A percentile compares a stretch with the other conserved stretches of the same genome.
phyloP scores from a whole-genome alignment of 345 rosid genomes.

The Hypericum androsaemum region DNA sequence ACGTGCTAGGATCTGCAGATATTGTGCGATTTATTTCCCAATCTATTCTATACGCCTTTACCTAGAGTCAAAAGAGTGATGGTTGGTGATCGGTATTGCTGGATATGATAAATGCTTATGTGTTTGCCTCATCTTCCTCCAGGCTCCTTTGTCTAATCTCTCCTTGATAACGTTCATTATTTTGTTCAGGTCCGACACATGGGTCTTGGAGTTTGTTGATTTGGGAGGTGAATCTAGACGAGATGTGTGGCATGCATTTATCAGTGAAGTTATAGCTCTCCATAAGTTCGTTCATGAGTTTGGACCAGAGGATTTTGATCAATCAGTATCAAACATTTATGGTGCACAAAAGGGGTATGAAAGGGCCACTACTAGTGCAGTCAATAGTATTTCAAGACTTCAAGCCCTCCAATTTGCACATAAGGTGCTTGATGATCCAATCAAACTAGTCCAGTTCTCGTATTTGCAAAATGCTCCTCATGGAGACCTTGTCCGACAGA shows the following conservation, averaged over 20 bases:
- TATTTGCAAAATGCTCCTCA: conserved; percentile 66
- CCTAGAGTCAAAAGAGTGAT: no score
- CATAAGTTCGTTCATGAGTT: conserved; percentile 67
- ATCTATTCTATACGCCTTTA: no score
- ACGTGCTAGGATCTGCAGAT: no score
- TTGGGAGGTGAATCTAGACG: conserved; percentile 91
- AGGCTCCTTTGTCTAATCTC: not conserved
- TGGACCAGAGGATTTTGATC: conserved; percentile 63
- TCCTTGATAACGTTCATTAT: conserved; percentile 3
- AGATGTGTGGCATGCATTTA: conserved; percentile 87
- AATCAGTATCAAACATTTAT: conserved; percentile 48
- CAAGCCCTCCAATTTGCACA: conserved; percentile 80
- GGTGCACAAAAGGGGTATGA: conserved; percentile 80
- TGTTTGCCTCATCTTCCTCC: no score
- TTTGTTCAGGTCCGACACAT: conserved; percentile 48
- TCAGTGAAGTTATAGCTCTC: conserved; percentile 65
- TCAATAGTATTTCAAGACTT: conserved; percentile 71
- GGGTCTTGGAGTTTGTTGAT: conserved; percentile 95
- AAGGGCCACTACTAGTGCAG: conserved; percentile 54
- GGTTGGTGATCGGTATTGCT: no score
- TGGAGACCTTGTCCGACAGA: conserved; percentile 69
- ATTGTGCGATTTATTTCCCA: no score
- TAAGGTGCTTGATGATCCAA: conserved; percentile 77
- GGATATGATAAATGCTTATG: no score
- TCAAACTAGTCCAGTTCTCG: conserved; percentile 76